Percentiles rank a stretch among this genome's conserved stretches.
Evolutionary conservation across 75 land plant genomes (phyloP).

Genomic region (Selaginella tamariscina): DNA sequence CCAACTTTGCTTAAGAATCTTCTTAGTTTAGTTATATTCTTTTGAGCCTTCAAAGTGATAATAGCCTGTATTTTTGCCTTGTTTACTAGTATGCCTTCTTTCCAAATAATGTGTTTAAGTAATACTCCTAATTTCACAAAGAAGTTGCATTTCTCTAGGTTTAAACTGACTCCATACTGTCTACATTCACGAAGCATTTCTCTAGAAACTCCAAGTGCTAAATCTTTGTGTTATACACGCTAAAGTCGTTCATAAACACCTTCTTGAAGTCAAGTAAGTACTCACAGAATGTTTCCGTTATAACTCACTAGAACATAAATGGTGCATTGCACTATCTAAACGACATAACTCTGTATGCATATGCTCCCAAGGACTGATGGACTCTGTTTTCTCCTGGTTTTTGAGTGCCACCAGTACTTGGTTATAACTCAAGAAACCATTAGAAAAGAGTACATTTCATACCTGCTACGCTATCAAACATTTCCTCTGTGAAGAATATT

Average conservation of each 20-base stretch:
- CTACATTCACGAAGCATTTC: too few species aligned
- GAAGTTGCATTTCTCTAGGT: too few species aligned
- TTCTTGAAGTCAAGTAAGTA: neutral
- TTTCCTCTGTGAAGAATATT: constrained; percentile 18
- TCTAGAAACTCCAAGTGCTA: neutral
- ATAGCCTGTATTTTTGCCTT: neutral
- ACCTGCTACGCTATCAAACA: constrained; percentile 14
- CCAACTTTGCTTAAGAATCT: neutral
- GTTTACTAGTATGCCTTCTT: neutral
- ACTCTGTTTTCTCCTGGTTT: constrained; percentile 8
- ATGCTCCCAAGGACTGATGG: constrained; percentile 8
- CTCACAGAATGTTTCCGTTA: neutral
- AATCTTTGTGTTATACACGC: neutral
- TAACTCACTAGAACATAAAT: neutral
- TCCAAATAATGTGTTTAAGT: neutral
- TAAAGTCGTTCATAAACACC: constrained; percentile 11
- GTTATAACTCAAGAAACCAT: constrained; percentile 5
- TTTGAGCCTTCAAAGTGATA: neutral
- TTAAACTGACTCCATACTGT: too few species aligned
- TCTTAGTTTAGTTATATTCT: neutral
- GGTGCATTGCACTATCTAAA: neutral
- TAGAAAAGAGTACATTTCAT: constrained; percentile 8
- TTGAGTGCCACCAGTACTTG: neutral
- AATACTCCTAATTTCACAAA: neutral
- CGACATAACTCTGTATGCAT: constrained; percentile 2